Evolutionary conservation across 2,329 filamentous ascomycete genomes (phyloP), one percentile per base, ranked within the genome.

Genomic region (Colletotrichum trifolii): DNA sequence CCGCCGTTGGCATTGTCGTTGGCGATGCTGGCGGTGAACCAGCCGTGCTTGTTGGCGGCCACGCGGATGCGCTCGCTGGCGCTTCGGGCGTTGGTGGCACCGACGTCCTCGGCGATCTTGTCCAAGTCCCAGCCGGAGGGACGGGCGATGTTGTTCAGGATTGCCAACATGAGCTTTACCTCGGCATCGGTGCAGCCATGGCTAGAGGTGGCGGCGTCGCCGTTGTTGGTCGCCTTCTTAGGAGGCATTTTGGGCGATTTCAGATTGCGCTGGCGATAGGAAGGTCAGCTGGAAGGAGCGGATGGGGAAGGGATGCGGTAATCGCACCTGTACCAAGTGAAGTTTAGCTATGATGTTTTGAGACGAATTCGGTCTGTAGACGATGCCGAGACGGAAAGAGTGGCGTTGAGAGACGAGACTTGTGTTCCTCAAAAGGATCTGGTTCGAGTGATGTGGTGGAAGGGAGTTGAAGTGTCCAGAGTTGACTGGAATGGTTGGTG

Each of bases 111-210:
- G 50, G 58, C 50, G 42, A 60, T 42, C 3, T 43, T 42, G n/a
- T 35, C 36, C 10, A 42, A 15, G 35, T 39, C 49, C 49, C 39
- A 25, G 58, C 13, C 25, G 42, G 33, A 17, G 3, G 58, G 58
- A 7, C 58, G 58, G 2, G 36, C 17, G 3, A 60, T 35, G 43
- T 55, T 38, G 25, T 55, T 39, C n/a, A 60, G n/a, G 13, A 60
- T 17, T 10, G 58, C 50, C 40, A 60, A 12, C 34, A 43, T 43
- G 36, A 60, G 49, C 43, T 55, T 60, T n/a, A 60, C 36, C 52
- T 60, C 58, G 36, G 12, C 11, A 36, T 60, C 58, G 49, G 42
- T 60, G 50, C n/a, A 8, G 36, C 13, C 15, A 43, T 11, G 2
- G 42, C 42, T 43, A 17, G 45, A 10, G 45, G 39, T 13, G 39